Conservation (phyloP, 805 yeast genomes). For the Saturnispora gosingensis region DNA sequence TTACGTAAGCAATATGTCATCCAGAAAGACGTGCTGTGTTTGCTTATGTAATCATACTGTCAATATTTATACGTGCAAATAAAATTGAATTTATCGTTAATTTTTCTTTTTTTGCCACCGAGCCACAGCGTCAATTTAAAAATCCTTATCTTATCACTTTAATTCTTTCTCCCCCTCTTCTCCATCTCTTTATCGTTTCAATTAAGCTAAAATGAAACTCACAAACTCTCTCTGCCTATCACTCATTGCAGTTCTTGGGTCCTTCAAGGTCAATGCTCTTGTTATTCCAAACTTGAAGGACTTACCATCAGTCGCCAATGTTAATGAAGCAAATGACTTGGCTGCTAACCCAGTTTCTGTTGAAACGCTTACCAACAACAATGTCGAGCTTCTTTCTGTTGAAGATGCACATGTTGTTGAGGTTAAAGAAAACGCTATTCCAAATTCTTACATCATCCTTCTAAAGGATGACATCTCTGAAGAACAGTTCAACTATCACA, state of each 20-base stretch:
- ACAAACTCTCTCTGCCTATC: slow-evolving; percentile 12
- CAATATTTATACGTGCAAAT: background rate
- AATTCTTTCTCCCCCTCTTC: background rate
- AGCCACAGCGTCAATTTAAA: background rate
- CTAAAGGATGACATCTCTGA: slow-evolving; percentile 56
- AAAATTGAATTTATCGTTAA: too few relatives aligned
- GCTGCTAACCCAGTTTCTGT: slow-evolving; percentile 27
- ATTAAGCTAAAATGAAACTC: slow-evolving; percentile 11
- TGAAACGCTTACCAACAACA: slow-evolving; percentile 3
- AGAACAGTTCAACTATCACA: slow-evolving; percentile 54
- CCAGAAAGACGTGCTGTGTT: too few relatives aligned
- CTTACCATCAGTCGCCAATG: slow-evolving; percentile 9
- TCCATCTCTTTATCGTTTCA: background rate
- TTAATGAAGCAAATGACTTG: slow-evolving; percentile 17
- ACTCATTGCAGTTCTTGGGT: slow-evolving; percentile 13
- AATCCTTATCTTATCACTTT: background rate
- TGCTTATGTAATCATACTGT: background rate
- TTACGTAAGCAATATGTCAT: background rate
- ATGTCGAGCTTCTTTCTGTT: slow-evolving; percentile 12
- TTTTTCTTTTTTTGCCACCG: slow-evolving; percentile 1
- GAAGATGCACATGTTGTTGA: slow-evolving; percentile 38
- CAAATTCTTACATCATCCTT: slow-evolving; percentile 77
- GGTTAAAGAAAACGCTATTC: slow-evolving; percentile 41
- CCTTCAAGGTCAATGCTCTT: slow-evolving; percentile 13
- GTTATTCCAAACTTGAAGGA: slow-evolving; percentile 16